Percentiles rank a stretch among this genome's conserved stretches.
These are phyloP conservation scores for Gliomastix tumulicola DNA, from an alignment of 2,329 filamentous ascomycete genomes.

Conservation along the genomic window DNA sequence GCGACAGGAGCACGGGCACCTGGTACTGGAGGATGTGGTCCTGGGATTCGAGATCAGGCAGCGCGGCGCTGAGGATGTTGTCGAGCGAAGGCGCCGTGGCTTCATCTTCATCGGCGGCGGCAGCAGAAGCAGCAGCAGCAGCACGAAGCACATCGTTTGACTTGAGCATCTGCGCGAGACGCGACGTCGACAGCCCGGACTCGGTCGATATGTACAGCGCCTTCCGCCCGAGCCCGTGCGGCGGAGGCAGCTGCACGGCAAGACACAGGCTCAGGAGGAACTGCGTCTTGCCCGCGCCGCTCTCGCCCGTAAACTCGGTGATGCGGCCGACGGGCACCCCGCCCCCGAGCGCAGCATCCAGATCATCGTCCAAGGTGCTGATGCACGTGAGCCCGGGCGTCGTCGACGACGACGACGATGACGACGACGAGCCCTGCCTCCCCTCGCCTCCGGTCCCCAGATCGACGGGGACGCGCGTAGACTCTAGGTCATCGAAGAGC, in stretches of 20 bases:
- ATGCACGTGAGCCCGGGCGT: slow-evolving; percentile 38
- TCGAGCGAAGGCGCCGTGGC: slow-evolving; percentile 55
- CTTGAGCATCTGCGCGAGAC: slow-evolving; percentile 71
- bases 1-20: slow-evolving; percentile 74
- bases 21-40: slow-evolving; percentile 93
- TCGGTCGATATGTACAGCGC: slow-evolving; percentile 94
- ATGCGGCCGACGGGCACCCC: slow-evolving; percentile 77
- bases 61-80: slow-evolving; percentile 71
- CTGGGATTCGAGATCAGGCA: slow-evolving; percentile 86
- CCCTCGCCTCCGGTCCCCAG: no score
- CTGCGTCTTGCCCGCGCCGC: slow-evolving; percentile 92
- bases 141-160: slow-evolving; percentile 60
- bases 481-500: slow-evolving; percentile 53
- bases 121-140: slow-evolving; percentile 1
- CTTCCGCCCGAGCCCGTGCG: slow-evolving; percentile 60
- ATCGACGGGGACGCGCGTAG: background rate
- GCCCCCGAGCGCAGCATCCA: slow-evolving; percentile 67
- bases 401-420: no score
- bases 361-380: slow-evolving; percentile 68
- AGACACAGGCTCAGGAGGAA: slow-evolving; percentile 81
- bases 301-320: slow-evolving; percentile 88
- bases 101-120: background rate
- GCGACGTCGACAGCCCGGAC: slow-evolving; percentile 71
- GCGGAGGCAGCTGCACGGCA: slow-evolving; percentile 71
- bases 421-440: no score